Evolutionary conservation across 371 early-diverging fungal species (phyloP).

Genomic region (Mucor circinelloides): DNA sequence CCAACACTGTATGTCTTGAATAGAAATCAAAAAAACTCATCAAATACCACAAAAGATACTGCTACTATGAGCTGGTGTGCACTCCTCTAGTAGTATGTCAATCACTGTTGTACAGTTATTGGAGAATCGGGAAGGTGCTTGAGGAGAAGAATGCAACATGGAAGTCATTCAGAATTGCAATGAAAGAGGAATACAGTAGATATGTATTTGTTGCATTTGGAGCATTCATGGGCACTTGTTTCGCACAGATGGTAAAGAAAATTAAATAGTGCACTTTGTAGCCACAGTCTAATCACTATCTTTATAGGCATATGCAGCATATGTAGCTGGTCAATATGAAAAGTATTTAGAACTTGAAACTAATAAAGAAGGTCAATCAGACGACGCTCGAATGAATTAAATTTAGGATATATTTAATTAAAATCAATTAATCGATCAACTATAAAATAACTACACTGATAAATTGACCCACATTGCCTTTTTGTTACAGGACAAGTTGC

Average conservation of each 20-base stretch:
- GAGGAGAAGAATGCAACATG: background rate
- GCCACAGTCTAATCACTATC: background rate
- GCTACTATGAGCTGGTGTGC: background rate
- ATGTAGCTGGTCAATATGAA: background rate
- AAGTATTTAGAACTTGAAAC: background rate
- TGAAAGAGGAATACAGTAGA: background rate
- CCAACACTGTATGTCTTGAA: background rate
- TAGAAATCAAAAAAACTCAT: background rate
- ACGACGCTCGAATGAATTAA: no score
- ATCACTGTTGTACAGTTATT: background rate
- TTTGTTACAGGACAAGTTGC: no score
- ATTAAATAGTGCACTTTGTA: no score
- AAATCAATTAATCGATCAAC: no score
- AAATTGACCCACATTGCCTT: no score
- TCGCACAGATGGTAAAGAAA: background rate
- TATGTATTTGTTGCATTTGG: background rate
- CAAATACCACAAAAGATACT: background rate
- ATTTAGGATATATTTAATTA: no score
- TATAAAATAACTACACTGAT: no score
- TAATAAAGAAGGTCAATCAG: background rate
- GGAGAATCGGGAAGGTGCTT: background rate
- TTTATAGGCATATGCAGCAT: background rate
- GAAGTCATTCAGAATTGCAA: background rate
- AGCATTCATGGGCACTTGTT: background rate
- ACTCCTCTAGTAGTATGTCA: background rate